Conservation (phyloP, 2,329 filamentous ascomycete species). For the Penicillium oxalicum region DNA sequence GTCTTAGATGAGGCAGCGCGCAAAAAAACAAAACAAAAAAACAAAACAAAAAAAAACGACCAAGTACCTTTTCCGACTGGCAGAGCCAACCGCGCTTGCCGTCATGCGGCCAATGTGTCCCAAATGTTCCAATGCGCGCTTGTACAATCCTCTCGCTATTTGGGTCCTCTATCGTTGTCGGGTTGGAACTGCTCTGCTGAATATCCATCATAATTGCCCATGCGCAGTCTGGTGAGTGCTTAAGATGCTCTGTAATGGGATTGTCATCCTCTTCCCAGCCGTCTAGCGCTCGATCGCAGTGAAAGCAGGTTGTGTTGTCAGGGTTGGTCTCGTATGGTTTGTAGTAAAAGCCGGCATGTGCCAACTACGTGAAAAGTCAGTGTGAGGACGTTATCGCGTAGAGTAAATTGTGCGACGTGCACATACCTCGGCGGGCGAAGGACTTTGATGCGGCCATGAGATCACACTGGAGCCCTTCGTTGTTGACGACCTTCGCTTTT, state of each 20-base stretch:
- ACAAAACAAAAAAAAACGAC: too few species aligned
- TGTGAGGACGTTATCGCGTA: background rate
- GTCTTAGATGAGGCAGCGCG: slow-evolving; percentile 1
- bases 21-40: slow-evolving; percentile 8
- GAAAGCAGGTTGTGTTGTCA: slow-evolving; percentile 87
- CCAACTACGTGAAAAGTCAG: slow-evolving; percentile 54
- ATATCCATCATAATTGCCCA: slow-evolving; percentile 75
- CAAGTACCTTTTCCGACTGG: slow-evolving; percentile 71
- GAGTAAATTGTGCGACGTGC: slow-evolving; percentile 2
- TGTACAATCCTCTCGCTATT: slow-evolving; percentile 63
- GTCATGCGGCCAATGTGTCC: slow-evolving; percentile 82
- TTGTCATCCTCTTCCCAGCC: slow-evolving; percentile 88
- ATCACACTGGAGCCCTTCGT: slow-evolving; percentile 50
- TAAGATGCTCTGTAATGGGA: slow-evolving; percentile 77
- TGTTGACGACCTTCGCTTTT: slow-evolving; percentile 65
- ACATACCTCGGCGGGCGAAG: slow-evolving; percentile 59
- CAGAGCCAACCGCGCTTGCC: slow-evolving; percentile 81
- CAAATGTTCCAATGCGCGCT: slow-evolving; percentile 78
- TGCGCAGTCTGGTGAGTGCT: slow-evolving; percentile 73
- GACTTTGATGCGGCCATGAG: slow-evolving; percentile 73
- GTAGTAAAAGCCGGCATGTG: slow-evolving; percentile 87
- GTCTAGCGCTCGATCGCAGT: slow-evolving; percentile 76
- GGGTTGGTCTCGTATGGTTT: slow-evolving; percentile 66
- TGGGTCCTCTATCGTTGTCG: slow-evolving; percentile 62
- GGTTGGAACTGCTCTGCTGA: slow-evolving; percentile 36